Evolutionary conservation across 257 asterid genomes (phyloP).

Genomic region (Lithospermum erythrorhizon): DNA sequence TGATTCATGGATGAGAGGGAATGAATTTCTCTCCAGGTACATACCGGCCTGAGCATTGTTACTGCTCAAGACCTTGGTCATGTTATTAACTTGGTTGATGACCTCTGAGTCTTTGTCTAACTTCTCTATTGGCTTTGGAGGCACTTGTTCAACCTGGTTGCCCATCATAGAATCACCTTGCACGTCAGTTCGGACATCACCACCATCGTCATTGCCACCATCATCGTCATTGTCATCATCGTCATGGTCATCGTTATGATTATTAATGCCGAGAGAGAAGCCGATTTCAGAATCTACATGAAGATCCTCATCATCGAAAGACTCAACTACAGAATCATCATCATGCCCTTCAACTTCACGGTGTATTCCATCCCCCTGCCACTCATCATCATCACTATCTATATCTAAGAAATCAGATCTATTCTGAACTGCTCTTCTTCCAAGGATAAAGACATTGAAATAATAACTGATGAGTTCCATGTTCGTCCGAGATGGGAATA

Average conservation of each 20-base stretch:
- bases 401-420: conserved; percentile 48
- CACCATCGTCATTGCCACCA: background rate
- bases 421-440: conserved; percentile 61
- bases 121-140: conserved; percentile 1
- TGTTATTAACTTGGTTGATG: background rate
- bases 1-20: background rate
- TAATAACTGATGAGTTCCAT: conserved; percentile 69
- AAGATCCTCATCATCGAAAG: conserved; percentile 18
- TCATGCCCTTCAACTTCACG: conserved; percentile 28
- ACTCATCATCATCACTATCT: conserved; percentile 82
- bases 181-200: background rate
- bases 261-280: conserved; percentile 9
- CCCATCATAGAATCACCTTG: conserved; percentile 12
- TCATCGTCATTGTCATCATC: background rate
- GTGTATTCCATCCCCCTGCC: conserved; percentile 28
- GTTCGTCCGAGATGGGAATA: conserved; percentile 46
- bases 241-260: conserved; percentile 5
- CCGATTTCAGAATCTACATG: conserved; percentile 18
- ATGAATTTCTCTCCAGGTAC: conserved; percentile 5
- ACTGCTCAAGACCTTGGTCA: conserved; percentile 3
- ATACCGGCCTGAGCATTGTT: conserved; percentile 7
- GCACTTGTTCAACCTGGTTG: conserved; percentile 5
- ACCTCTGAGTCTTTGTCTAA: conserved; percentile 5
- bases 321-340: conserved; percentile 20
- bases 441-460: conserved; percentile 68